Percentiles rank a stretch among this genome's conserved stretches.
These are phyloP conservation scores for Alternaria sp. DNA, from an alignment of 2,329 filamentous ascomycete genomes.

Conservation along the genomic window DNA sequence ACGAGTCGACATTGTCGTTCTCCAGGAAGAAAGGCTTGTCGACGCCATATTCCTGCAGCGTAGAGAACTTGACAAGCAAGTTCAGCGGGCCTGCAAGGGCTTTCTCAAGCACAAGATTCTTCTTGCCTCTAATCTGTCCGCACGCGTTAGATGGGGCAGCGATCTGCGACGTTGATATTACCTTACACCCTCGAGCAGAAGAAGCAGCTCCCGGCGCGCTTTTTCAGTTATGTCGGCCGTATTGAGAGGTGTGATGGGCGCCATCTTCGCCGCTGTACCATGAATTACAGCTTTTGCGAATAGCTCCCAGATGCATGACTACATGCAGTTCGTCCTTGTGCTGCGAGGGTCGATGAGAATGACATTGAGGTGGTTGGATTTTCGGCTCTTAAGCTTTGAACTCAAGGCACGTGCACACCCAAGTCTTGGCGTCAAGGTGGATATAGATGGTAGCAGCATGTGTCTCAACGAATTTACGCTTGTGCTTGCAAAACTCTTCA, in stretches of 20 bases:
- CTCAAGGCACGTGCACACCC: constrained; percentile 27
- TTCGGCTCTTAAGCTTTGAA: constrained; percentile 19
- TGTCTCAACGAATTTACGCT: not conserved
- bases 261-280: constrained; percentile 59
- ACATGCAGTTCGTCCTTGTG: constrained; percentile 17
- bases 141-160: constrained; percentile 45
- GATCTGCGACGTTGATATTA: constrained; percentile 48
- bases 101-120: constrained; percentile 94
- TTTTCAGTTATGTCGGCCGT: constrained; percentile 79
- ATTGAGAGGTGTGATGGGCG: constrained; percentile 74
- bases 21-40: constrained; percentile 98
- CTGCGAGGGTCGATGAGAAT: constrained; percentile 16
- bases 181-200: constrained; percentile 94
- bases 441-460: not conserved
- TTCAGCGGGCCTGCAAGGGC: constrained; percentile 88
- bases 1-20: constrained; percentile 92
- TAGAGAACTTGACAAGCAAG: constrained; percentile 92
- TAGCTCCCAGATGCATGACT: constrained; percentile 17
- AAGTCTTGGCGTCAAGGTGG: constrained; percentile 21
- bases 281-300: constrained; percentile 17
- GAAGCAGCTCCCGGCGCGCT: constrained; percentile 86
- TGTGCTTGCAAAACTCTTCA: not conserved
- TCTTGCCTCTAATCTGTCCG: constrained; percentile 91
- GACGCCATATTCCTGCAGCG: constrained; percentile 94
- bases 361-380: constrained; percentile 7